These are phyloP conservation scores for Pichia nakasei DNA, from an alignment of 805 yeast species.

Conservation along the genomic window DNA sequence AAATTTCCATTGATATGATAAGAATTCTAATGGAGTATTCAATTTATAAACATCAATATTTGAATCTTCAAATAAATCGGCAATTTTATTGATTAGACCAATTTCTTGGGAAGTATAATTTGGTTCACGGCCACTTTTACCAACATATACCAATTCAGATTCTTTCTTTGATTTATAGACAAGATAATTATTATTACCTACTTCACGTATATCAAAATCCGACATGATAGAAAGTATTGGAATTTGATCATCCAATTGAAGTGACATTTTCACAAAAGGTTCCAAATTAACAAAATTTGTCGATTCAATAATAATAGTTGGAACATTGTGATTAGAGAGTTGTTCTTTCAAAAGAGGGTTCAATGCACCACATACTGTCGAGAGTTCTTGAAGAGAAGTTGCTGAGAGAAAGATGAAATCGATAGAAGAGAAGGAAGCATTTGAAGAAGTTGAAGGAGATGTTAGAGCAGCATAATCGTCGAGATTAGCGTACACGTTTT, in stretches of 20 bases:
- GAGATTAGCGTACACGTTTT: constrained; percentile 16
- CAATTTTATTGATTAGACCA: constrained; percentile 29
- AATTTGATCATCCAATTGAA: constrained; percentile 25
- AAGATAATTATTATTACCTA: constrained; percentile 26
- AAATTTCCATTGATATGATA: constrained; percentile 76
- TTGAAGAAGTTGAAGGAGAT: background rate
- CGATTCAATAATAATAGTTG: constrained; percentile 56
- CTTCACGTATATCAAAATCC: constrained; percentile 46
- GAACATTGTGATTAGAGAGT: constrained; percentile 22
- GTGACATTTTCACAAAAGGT: constrained; percentile 44
- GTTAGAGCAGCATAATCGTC: constrained; percentile 17
- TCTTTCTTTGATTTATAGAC: constrained; percentile 31
- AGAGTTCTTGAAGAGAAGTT: constrained; percentile 42
- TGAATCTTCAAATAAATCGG: constrained; percentile 31
- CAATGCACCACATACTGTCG: constrained; percentile 32
- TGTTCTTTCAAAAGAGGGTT: constrained; percentile 28
- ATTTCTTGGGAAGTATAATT: constrained; percentile 35
- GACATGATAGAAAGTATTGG: constrained; percentile 51
- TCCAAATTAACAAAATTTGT: constrained; percentile 68
- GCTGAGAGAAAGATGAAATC: constrained; percentile 42
- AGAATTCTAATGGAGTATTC: constrained; percentile 45
- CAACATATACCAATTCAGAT: constrained; percentile 39
- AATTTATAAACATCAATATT: constrained; percentile 41
- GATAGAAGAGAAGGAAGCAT: constrained; percentile 7
- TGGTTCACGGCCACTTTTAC: constrained; percentile 33